Evolutionary conservation across 768 basidiomycete species (phyloP).

Genomic region (Suillus alpinus): DNA sequence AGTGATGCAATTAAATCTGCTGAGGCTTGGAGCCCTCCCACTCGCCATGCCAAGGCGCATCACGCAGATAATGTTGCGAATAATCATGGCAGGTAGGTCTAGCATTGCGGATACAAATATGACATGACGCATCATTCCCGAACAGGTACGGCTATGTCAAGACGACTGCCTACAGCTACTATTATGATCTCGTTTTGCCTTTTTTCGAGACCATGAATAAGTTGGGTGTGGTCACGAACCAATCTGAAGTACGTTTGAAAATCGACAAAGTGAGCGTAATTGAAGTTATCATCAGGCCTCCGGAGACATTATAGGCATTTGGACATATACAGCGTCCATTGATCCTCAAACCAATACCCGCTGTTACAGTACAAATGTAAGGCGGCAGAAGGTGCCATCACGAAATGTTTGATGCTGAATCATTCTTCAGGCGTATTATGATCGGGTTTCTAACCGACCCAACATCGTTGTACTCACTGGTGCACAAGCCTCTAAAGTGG

Average conservation of each 20-base stretch:
- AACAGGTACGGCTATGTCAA: slow-evolving; percentile 13
- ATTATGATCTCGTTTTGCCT: slow-evolving; percentile 12
- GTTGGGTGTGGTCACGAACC: slow-evolving; percentile 12
- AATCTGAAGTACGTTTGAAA: slow-evolving; percentile 10
- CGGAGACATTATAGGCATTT: slow-evolving; percentile 14
- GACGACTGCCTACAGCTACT: slow-evolving; percentile 16
- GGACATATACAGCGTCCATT: slow-evolving; percentile 16
- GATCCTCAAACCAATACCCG: slow-evolving; percentile 16
- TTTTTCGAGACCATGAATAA: slow-evolving; percentile 18
- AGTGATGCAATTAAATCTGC: slow-evolving; percentile 10
- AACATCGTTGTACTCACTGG: slow-evolving; percentile 25
- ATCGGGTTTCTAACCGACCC: slow-evolving; percentile 14
- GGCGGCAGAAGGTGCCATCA: neutral
- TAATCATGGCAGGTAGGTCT: slow-evolving; percentile 14
- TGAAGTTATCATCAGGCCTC: slow-evolving; percentile 7
- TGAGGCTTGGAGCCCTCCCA: slow-evolving; percentile 16
- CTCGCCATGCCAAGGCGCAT: slow-evolving; percentile 11
- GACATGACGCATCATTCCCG: neutral
- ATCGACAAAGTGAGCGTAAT: neutral
- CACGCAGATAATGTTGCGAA: slow-evolving; percentile 9
- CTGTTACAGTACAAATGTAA: slow-evolving; percentile 15
- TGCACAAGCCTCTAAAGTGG: slow-evolving; percentile 22
- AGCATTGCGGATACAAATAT: neutral
- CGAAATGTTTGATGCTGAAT: neutral
- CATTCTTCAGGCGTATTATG: slow-evolving; percentile 15